Conservation (phyloP, 139 green algal species). For the Edaphochlamys debaryana region DNA sequence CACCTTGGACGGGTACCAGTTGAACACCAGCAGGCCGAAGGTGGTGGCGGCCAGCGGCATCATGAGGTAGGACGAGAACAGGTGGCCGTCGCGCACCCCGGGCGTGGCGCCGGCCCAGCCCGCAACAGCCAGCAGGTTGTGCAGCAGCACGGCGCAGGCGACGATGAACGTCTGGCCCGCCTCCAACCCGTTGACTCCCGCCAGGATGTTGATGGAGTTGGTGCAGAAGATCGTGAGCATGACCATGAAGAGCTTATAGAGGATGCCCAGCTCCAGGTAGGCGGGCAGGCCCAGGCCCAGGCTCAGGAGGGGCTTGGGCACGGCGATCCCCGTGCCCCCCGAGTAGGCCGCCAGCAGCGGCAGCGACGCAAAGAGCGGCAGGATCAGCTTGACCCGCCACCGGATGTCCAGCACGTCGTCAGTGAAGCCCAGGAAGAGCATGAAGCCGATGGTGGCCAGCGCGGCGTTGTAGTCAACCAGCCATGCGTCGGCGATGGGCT, state of each 20-base stretch:
- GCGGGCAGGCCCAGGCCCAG: constrained; percentile 47
- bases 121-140: constrained; percentile 78
- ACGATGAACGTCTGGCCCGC: constrained; percentile 94
- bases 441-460: constrained; percentile 96
- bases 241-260: constrained; percentile 98
- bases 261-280: constrained; percentile 84
- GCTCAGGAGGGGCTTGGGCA: constrained; percentile 83
- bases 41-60: constrained; percentile 87
- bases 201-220: constrained; percentile 99
- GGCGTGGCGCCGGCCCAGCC: constrained; percentile 40
- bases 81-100: constrained; percentile 82
- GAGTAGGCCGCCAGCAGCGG: constrained; percentile 93
- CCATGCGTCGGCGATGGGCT: constrained; percentile 77
- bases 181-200: constrained; percentile 97
- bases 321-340: constrained; percentile 75
- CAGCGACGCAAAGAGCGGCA: constrained; percentile 89
- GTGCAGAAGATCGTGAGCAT: constrained; percentile 95
- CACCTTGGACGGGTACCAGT: constrained; percentile 88
- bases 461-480: constrained; percentile 98
- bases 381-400: constrained; percentile 95
- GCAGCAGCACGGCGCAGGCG: constrained; percentile 81
- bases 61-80: constrained; percentile 95
- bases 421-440: constrained; percentile 98
- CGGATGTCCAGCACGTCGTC: constrained; percentile 99
- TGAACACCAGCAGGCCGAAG: constrained; percentile 88